phyloP scores from a whole-genome alignment of 73 alveolate genomes.

The Paramecium caudatum region DNA sequence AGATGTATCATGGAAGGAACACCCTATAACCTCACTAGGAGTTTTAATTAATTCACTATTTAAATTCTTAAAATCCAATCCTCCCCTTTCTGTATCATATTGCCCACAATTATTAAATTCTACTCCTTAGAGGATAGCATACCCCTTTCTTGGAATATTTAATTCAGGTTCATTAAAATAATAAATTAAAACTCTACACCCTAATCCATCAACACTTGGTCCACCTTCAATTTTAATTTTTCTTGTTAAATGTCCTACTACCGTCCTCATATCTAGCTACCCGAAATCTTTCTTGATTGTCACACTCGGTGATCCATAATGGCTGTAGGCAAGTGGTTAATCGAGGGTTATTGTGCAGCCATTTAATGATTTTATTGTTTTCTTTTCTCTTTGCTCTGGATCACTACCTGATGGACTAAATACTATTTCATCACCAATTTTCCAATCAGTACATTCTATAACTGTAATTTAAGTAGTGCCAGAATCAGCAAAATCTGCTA shows the following conservation, averaged over 20 bases:
- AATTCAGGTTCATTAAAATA: constrained; percentile 29
- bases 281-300: constrained; percentile 28
- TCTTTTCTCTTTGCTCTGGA: constrained; percentile 43
- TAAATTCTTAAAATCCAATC: constrained; percentile 54
- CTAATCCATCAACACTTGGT: constrained; percentile 11
- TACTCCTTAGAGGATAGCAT: constrained; percentile 41
- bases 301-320: constrained; percentile 60
- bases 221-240: constrained; percentile 56
- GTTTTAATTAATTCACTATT: constrained; percentile 12
- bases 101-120: constrained; percentile 73
- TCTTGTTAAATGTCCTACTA: constrained; percentile 67
- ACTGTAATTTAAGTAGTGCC: constrained; percentile 64
- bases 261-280: constrained; percentile 63
- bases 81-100: constrained; percentile 63
- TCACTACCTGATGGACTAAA: constrained; percentile 43
- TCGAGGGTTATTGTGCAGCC: constrained; percentile 56
- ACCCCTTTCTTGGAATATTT: constrained; percentile 45
- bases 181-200: constrained; percentile 69
- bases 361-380: constrained; percentile 20
- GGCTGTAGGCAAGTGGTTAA: constrained; percentile 15
- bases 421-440: neutral
- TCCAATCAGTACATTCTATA: constrained; percentile 11
- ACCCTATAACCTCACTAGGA: constrained; percentile 39
- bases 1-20: constrained; percentile 68
- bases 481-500: constrained; percentile 33